Percentiles rank a stretch among this genome's conserved stretches.
These are phyloP conservation scores for Orbilia javanica DNA, from an alignment of 2,329 filamentous ascomycete genomes.

Conservation along the genomic window DNA sequence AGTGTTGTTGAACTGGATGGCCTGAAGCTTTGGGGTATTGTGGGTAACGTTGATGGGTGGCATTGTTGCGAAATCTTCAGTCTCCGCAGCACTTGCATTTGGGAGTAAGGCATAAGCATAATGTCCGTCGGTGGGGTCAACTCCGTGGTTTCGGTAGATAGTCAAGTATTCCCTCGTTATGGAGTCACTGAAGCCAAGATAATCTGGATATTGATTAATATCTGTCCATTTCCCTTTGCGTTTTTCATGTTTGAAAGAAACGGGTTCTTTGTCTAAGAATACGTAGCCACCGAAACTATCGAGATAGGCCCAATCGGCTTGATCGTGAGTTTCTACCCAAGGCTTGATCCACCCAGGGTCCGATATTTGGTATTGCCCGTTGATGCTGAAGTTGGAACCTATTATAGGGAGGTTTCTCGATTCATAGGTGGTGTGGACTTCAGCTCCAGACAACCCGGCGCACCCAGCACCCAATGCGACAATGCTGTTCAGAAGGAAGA, in stretches of 20 bases:
- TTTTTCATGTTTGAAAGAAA: conserved; percentile 55
- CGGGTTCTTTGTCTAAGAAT: conserved; percentile 47
- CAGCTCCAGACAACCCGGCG: conserved; percentile 43
- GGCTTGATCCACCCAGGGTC: conserved; percentile 48
- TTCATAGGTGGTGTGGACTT: conserved; percentile 55
- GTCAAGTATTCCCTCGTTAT: conserved; percentile 56
- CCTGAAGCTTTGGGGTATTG: conserved; percentile 47
- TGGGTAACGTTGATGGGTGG: conserved; percentile 48
- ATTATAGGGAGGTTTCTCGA: conserved; percentile 46
- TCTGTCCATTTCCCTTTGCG: conserved; percentile 57
- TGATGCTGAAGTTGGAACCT: conserved; percentile 52
- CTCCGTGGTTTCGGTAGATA: conserved; percentile 57
- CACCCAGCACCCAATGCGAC: conserved; percentile 53
- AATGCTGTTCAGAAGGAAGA: conserved; percentile 58
- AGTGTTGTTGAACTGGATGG: conserved; percentile 54
- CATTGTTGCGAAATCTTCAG: conserved; percentile 30
- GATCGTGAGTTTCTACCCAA: conserved; percentile 37
- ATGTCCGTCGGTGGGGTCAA: conserved; percentile 39
- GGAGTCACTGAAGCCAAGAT: conserved; percentile 40
- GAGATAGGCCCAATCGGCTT: conserved; percentile 54
- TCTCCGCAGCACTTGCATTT: conserved; percentile 37
- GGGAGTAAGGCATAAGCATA: conserved; percentile 59
- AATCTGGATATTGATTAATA: conserved; percentile 59
- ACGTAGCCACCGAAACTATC: conserved; percentile 58
- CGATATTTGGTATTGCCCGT: conserved; percentile 42